Conservation (phyloP, 495 filamentous ascomycete species). For the Eremomyces bilateralis region DNA sequence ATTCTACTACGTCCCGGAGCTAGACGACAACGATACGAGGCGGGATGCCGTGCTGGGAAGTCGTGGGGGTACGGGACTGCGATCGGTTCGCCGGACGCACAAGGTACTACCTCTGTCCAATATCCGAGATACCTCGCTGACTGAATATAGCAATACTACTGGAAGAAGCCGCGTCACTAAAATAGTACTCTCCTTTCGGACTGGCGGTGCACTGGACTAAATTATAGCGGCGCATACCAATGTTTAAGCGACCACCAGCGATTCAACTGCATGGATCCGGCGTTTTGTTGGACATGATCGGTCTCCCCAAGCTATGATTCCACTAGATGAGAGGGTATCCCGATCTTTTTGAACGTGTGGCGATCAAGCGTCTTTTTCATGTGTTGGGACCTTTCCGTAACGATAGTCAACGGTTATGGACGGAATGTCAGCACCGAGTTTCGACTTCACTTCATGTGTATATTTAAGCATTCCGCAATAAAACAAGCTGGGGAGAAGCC, state of each 20-base stretch:
- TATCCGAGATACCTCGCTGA: background rate
- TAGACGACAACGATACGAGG: slow-evolving; percentile 57
- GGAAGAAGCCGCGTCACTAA: slow-evolving; percentile 18
- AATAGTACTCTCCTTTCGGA: background rate
- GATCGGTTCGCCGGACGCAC: slow-evolving; percentile 79
- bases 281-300: background rate
- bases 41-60: slow-evolving; percentile 68
- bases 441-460: too few relatives aligned
- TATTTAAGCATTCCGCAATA: too few relatives aligned
- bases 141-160: slow-evolving; percentile 21
- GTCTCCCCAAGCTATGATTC: background rate
- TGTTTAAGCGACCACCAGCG: background rate
- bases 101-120: slow-evolving; percentile 38
- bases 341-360: background rate
- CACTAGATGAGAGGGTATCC: background rate
- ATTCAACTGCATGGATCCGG: background rate
- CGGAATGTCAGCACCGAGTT: too few relatives aligned
- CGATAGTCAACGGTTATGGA: too few relatives aligned
- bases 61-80: slow-evolving; percentile 65
- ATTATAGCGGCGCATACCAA: too few relatives aligned
- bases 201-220: too few relatives aligned
- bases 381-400: too few relatives aligned
- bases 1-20: slow-evolving; percentile 92
- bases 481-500: too few relatives aligned
- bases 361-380: background rate